Conservation (phyloP, 768 basidiomycete species). For the Phanerochaete carnosa region DNA sequence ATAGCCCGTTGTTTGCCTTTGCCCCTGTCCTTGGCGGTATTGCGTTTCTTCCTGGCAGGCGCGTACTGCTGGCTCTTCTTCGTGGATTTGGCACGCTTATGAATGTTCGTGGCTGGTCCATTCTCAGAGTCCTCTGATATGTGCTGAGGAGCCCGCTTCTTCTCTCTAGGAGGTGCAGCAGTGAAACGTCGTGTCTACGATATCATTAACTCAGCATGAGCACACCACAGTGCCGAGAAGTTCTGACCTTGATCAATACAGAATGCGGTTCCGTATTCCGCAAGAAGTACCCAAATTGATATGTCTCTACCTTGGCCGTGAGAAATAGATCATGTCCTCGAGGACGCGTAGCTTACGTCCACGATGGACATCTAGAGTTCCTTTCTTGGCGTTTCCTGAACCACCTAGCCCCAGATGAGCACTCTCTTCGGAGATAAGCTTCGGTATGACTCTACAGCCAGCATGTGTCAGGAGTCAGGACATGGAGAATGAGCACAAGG, state of each 20-base stretch:
- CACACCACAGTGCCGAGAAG: neutral
- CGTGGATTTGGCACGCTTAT: neutral
- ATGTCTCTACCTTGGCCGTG: conserved; percentile 52
- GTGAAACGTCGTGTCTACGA: conserved; percentile 41
- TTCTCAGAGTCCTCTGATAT: neutral
- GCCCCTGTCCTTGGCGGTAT: conserved; percentile 1
- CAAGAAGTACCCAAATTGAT: conserved; percentile 91
- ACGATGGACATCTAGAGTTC: conserved; percentile 78
- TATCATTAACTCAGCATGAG: neutral
- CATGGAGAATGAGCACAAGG: neutral
- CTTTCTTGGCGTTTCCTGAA: conserved; percentile 53
- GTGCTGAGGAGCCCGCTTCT: neutral
- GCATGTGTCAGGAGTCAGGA: neutral
- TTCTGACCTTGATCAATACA: conserved; percentile 72
- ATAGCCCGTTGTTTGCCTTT: conserved; percentile 11
- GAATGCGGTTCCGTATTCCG: conserved; percentile 80
- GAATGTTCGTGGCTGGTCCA: neutral
- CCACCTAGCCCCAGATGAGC: conserved; percentile 37
- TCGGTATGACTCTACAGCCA: conserved; percentile 58
- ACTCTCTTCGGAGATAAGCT: conserved; percentile 59
- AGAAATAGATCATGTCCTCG: neutral
- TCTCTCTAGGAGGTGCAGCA: conserved; percentile 25
- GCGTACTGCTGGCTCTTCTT: neutral
- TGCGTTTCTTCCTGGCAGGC: neutral
- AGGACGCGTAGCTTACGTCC: conserved; percentile 53